phyloP scores from a whole-genome alignment of 768 basidiomycete genomes.

The Jaapia argillacea region DNA sequence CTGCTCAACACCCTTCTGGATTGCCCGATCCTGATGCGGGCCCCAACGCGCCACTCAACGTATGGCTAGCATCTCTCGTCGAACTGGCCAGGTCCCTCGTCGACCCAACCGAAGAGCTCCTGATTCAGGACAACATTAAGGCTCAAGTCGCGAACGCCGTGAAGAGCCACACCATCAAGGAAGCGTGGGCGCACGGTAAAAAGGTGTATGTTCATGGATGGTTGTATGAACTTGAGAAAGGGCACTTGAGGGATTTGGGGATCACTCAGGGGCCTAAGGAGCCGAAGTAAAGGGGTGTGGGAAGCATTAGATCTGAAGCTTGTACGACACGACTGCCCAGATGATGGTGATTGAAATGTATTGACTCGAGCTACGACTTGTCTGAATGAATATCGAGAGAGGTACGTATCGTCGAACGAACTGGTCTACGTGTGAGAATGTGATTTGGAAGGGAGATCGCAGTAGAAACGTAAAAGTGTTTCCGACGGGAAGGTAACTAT shows the following conservation, averaged over 20 bases:
- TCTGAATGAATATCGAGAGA: no score
- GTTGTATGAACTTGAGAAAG: constrained; percentile 21
- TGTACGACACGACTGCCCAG: no score
- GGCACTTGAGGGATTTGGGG: constrained; percentile 17
- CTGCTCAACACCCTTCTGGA: not conserved
- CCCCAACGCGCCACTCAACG: not conserved
- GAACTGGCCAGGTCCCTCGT: not conserved
- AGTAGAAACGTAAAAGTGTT: no score
- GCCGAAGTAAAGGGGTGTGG: no score
- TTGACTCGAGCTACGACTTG: no score
- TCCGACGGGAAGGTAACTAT: no score
- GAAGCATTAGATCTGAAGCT: no score
- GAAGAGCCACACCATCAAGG: constrained; percentile 30
- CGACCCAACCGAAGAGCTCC: not conserved
- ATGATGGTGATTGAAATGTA: no score
- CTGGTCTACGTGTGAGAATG: no score
- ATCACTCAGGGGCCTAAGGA: constrained; percentile 5
- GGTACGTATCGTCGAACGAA: no score
- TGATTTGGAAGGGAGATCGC: no score
- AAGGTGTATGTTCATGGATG: constrained; percentile 51
- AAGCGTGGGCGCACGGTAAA: constrained; percentile 32
- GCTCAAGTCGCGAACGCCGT: constrained; percentile 42
- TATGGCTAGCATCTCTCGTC: not conserved
- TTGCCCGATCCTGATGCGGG: not conserved
- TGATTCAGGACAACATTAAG: constrained; percentile 18